phyloP scores from a whole-genome alignment of 83 land plant genomes.

The Thuja plicata region DNA sequence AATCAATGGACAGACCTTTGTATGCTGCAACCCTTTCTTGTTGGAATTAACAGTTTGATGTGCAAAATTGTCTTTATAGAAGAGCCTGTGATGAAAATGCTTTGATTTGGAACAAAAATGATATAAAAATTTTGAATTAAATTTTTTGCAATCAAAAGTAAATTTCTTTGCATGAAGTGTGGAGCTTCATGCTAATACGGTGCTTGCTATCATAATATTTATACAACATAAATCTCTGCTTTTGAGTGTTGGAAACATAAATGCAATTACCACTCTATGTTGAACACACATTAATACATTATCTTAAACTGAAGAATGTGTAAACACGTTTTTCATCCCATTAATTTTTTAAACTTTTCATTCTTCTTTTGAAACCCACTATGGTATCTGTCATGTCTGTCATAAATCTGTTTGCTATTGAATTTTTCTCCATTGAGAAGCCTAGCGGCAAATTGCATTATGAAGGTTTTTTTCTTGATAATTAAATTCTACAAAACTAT shows the following conservation, averaged over 20 bases:
- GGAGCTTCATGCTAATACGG: too few relatives aligned
- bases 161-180: neutral
- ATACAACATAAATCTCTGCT: neutral
- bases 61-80: neutral
- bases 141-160: neutral
- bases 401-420: neutral
- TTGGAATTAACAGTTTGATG: neutral
- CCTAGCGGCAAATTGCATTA: neutral
- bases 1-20: neutral
- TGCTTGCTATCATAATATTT: too few relatives aligned
- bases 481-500: neutral
- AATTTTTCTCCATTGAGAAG: neutral
- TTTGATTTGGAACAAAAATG: neutral
- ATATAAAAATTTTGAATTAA: too few relatives aligned
- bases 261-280: neutral
- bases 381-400: neutral
- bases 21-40: neutral
- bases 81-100: neutral
- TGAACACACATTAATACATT: neutral
- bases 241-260: neutral
- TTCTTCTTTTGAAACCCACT: neutral
- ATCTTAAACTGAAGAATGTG: neutral
- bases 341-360: neutral
- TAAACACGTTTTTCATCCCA: neutral
- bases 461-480: neutral